A percentile compares a stretch with the other conserved stretches of the same genome.
These are phyloP conservation scores for Globisporangium rhizosaccharum DNA, from an alignment of 352 stramenopile genomes.

Conservation along the genomic window DNA sequence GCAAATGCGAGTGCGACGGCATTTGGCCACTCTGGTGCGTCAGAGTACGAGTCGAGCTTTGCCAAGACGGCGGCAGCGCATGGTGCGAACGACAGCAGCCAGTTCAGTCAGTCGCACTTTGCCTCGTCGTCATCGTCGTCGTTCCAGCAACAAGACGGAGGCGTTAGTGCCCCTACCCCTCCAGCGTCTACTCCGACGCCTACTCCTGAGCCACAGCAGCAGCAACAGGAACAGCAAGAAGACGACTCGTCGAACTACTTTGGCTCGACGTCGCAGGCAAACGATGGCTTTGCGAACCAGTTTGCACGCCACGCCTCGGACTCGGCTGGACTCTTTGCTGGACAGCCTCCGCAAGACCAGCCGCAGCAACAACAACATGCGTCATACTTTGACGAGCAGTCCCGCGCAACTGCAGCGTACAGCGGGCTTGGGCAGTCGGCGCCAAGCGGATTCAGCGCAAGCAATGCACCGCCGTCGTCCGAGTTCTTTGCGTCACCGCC, in stretches of 20 bases:
- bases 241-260: constrained; percentile 10
- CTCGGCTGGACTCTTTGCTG: constrained; percentile 6
- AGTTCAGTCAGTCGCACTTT: background rate
- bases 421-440: constrained; percentile 20
- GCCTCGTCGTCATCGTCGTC: background rate
- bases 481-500: constrained; percentile 36
- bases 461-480: constrained; percentile 11
- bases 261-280: constrained; percentile 1
- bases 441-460: constrained; percentile 6
- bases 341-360: constrained; percentile 7
- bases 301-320: constrained; percentile 2
- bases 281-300: constrained; percentile 7
- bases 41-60: constrained; percentile 1
- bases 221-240: constrained; percentile 5
- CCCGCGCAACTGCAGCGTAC: constrained; percentile 14
- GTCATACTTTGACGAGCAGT: constrained; percentile 9
- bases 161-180: background rate
- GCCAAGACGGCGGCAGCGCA: background rate
- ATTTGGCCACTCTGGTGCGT: constrained; percentile 2
- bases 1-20: background rate
- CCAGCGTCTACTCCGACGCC: background rate
- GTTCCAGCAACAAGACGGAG: background rate
- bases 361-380: constrained; percentile 8
- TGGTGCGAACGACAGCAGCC: background rate
- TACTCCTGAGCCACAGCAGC: background rate